Conservation (phyloP, 1,139 yeast species). For the Scheffersomyces segobiensis region DNA sequence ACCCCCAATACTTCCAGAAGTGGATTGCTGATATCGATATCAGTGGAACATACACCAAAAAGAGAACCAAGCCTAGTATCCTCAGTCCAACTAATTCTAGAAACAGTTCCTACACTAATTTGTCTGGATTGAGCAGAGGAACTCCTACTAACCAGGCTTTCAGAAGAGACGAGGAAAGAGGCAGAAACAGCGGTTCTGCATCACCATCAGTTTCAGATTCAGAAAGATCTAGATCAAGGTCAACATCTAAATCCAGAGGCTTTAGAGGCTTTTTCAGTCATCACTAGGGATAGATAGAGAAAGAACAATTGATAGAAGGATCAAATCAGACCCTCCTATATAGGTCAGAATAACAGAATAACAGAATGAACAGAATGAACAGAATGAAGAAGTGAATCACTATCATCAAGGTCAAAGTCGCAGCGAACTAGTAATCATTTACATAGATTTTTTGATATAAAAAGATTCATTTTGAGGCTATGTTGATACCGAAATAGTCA, state of each 20-base stretch:
- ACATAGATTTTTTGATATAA: background rate
- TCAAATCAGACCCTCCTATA: background rate
- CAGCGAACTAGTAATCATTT: background rate
- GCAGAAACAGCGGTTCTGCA: slow-evolving; percentile 8
- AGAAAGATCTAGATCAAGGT: slow-evolving; percentile 15
- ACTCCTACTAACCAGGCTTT: background rate
- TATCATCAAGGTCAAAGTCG: background rate
- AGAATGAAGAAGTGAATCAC: background rate
- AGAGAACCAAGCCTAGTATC: slow-evolving; percentile 7
- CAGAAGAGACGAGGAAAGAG: slow-evolving; percentile 11
- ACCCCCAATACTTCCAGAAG: slow-evolving; percentile 31
- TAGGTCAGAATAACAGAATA: background rate
- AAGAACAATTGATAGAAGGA: background rate
- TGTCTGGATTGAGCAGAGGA: slow-evolving; percentile 1
- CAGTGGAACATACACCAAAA: slow-evolving; percentile 1
- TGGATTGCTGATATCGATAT: slow-evolving; percentile 27
- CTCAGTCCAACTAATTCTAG: slow-evolving; percentile 7
- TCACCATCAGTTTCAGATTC: slow-evolving; percentile 4
- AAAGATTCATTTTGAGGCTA: background rate
- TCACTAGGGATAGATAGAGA: slow-evolving; percentile 1
- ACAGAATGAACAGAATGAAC: background rate
- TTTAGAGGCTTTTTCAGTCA: slow-evolving; percentile 21
- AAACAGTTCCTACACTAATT: slow-evolving; percentile 15
- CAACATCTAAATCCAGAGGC: slow-evolving; percentile 20
- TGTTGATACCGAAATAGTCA: background rate